These are phyloP conservation scores for Cryptococcus maquisensis DNA, from an alignment of 1,284 basidiomycete genomes.

Conservation along the genomic window DNA sequence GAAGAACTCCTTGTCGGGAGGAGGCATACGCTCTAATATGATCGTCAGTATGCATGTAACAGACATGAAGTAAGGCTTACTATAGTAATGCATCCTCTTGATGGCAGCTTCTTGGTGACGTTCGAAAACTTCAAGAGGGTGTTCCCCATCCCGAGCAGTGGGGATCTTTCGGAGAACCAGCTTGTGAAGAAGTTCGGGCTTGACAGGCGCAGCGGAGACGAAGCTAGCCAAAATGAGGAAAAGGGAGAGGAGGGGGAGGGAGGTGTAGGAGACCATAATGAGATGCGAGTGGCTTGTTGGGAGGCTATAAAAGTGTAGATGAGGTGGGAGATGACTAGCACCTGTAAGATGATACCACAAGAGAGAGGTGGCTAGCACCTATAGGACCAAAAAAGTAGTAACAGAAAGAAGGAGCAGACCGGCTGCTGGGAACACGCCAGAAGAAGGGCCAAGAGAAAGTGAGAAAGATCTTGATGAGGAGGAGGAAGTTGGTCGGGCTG, in stretches of 20 bases:
- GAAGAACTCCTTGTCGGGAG: conserved; percentile 3
- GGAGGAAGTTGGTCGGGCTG: background rate
- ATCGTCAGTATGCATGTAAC: background rate
- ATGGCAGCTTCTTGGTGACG: conserved; percentile 9
- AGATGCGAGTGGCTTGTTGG: background rate
- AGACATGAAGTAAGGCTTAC: background rate
- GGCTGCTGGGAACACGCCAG: background rate
- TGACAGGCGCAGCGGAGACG: background rate
- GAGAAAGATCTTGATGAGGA: background rate
- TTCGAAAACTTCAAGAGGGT: conserved; percentile 7
- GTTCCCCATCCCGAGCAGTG: conserved; percentile 4
- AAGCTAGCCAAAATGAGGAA: background rate
- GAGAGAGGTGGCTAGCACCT: background rate
- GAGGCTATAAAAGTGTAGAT: background rate
- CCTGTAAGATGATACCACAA: background rate
- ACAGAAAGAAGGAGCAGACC: conserved; percentile 3
- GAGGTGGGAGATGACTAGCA: background rate
- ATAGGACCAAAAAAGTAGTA: background rate
- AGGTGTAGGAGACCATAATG: background rate
- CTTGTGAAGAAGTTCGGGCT: background rate
- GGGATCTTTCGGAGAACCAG: conserved; percentile 6
- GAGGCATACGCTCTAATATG: conserved; percentile 1
- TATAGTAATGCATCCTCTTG: conserved; percentile 5
- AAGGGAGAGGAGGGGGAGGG: background rate
- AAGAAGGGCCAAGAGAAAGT: background rate